Base-by-base conservation (phyloP, 2,329 filamentous ascomycete species). In the Elsinoe necatrix region DNA sequence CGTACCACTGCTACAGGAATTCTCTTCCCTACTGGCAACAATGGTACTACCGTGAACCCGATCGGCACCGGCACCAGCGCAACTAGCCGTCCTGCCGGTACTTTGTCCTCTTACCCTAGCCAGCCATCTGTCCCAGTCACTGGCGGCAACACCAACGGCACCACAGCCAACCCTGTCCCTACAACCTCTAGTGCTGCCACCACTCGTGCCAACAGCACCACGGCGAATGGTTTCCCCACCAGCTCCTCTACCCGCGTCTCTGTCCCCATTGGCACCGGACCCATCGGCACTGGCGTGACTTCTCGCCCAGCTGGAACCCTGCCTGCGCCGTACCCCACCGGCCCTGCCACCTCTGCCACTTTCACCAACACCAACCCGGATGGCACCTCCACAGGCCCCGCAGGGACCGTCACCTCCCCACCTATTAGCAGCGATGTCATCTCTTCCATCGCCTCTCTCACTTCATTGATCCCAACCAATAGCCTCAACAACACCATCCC, bases 391-490 rank as follows among this genome's bases (percentile, higher is more conserved):
- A 57, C 34, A 35, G 27, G 34, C 18, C 18, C 23, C 7, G 11
- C 34, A 4, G 48, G 11, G 1, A 18, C 34, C 25, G 21, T 21
- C 31, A 41, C 34, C 43, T 25, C 35, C 45, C 20, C 42, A 9
- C 43, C 55, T 20, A 51, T 52, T 34, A 34, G 43, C 45, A 50
- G 43, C 25, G 42, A 41, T n/a, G 42, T 23, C 31, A 50, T 51
- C 43, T 34, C 23, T 42, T 29, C 29, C 34, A 41, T 52, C 34
- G 43, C 55, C 12, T 31, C 50, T 41, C 34, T 55, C 20, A 57
- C 57, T 4, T 54, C 55, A 4, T 57, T 58, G 43, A 59, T 56
- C 23, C 50, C 41, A 23, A 61, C 56, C 41, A 43, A 55, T 16
- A 54, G 50, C 41, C n/a, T 59, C 27, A 59, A 56, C 51, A 50